These are phyloP conservation scores for Exophiala spinifera DNA, from an alignment of 2,329 filamentous ascomycete genomes.

Conservation along the genomic window DNA sequence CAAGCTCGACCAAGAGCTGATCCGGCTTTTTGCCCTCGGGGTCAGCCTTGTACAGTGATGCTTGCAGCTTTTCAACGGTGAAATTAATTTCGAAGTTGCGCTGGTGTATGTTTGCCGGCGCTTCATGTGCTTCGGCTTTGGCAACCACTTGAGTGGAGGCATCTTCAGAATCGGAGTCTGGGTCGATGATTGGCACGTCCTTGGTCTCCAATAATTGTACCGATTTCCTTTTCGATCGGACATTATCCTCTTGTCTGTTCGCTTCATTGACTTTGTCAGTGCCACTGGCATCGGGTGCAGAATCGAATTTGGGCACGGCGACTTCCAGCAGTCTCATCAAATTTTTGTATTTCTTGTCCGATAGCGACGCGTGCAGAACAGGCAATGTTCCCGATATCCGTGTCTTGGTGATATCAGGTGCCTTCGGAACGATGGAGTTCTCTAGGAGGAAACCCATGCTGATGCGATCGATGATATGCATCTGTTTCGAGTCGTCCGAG, in stretches of 20 bases:
- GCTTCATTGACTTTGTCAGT: constrained; percentile 37
- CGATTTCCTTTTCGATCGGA: constrained; percentile 37
- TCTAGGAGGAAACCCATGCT: constrained; percentile 98
- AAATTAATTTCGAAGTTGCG: constrained; percentile 96
- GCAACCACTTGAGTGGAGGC: constrained; percentile 61
- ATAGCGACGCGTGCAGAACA: constrained; percentile 84
- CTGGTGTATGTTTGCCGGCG: constrained; percentile 66
- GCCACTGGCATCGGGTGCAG: constrained; percentile 34
- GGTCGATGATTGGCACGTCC: constrained; percentile 75
- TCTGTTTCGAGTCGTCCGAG: constrained; percentile 64
- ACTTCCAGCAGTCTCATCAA: constrained; percentile 96
- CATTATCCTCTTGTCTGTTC: constrained; percentile 29
- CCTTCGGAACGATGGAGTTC: constrained; percentile 93
- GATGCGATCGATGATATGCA: constrained; percentile 93
- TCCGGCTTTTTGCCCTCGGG: constrained; percentile 70
- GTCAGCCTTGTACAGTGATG: constrained; percentile 85
- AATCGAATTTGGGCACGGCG: constrained; percentile 78
- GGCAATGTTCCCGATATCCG: constrained; percentile 89
- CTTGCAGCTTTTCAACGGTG: constrained; percentile 88
- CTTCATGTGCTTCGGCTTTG: constrained; percentile 60
- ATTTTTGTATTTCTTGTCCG: constrained; percentile 94
- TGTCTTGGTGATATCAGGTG: constrained; percentile 86
- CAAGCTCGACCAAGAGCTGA: constrained; percentile 79
- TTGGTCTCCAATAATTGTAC: constrained; percentile 51
- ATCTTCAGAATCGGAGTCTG: constrained; percentile 60